Evolutionary conservation across 495 filamentous ascomycete genomes (phyloP).

Genomic region (Hyaloscypha bicolor): DNA sequence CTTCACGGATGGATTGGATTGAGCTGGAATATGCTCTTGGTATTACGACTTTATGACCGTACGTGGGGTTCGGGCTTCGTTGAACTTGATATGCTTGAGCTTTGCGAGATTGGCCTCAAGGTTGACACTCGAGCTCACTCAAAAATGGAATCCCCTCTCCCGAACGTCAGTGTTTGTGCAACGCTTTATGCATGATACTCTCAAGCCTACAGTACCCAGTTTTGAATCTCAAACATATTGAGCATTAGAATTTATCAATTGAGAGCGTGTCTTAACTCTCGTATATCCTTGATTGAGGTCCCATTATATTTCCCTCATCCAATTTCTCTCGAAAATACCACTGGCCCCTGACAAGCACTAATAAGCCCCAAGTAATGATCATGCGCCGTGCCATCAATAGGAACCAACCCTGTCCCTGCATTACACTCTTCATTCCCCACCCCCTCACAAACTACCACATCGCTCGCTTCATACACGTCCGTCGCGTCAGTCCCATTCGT

Average conservation of each 20-base stretch:
- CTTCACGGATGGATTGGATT: neutral
- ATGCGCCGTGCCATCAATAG: constrained; percentile 4
- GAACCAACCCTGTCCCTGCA: neutral
- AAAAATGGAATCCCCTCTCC: neutral
- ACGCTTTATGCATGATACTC: neutral
- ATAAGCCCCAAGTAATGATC: neutral
- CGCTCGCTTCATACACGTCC: neutral
- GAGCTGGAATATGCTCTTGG: neutral
- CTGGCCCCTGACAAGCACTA: constrained; percentile 1
- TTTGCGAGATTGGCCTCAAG: neutral
- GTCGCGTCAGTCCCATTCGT: constrained; percentile 2
- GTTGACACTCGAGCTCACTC: neutral
- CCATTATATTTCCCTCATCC: too few species aligned
- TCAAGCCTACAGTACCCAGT: neutral
- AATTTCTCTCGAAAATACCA: neutral
- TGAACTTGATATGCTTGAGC: neutral
- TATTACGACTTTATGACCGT: neutral
- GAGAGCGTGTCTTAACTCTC: too few species aligned
- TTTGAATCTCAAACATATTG: too few species aligned
- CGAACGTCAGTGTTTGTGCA: neutral
- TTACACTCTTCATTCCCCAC: constrained; percentile 6
- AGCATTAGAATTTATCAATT: too few species aligned
- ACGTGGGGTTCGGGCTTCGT: neutral
- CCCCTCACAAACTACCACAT: constrained; percentile 1
- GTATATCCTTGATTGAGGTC: too few species aligned